Percentiles rank a stretch among this genome's conserved stretches.
phyloP scores from a whole-genome alignment of 1,284 basidiomycete genomes.

The Cryptococcus sp. region DNA sequence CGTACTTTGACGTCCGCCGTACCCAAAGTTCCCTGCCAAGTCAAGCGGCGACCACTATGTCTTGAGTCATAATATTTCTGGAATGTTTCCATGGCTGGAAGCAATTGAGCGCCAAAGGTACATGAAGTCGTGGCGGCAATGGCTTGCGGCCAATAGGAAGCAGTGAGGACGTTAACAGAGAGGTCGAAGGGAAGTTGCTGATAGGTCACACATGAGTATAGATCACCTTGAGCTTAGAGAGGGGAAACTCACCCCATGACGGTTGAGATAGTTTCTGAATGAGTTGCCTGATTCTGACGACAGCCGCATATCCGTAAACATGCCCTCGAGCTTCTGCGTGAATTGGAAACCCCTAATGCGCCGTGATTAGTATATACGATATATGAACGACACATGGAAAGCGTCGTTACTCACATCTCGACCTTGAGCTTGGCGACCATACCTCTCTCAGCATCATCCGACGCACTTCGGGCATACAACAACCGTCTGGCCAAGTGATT shows the following conservation, averaged over 20 bases:
- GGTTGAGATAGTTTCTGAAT: conserved; percentile 57
- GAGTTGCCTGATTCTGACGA: conserved; percentile 78
- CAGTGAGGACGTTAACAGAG: conserved; percentile 84
- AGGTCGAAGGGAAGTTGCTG: conserved; percentile 75
- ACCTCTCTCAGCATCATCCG: conserved; percentile 95
- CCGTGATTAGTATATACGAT: background rate
- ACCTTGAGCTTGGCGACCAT: conserved; percentile 99
- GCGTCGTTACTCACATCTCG: conserved; percentile 56
- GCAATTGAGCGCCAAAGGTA: conserved; percentile 66
- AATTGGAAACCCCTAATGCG: conserved; percentile 78
- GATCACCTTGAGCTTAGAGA: background rate
- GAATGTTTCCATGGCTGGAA: conserved; percentile 70
- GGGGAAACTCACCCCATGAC: conserved; percentile 28
- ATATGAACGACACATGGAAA: background rate
- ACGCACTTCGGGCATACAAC: conserved; percentile 80
- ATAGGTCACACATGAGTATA: background rate
- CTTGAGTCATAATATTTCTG: conserved; percentile 86
- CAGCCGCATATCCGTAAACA: conserved; percentile 97
- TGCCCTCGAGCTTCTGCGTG: conserved; percentile 96
- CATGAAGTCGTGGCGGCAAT: conserved; percentile 62
- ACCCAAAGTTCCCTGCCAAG: conserved; percentile 92
- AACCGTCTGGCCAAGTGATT: conserved; percentile 90
- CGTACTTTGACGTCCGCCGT: conserved; percentile 83
- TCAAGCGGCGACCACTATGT: conserved; percentile 86
- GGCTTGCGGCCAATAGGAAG: conserved; percentile 82